phyloP scores from a whole-genome alignment of 1,284 basidiomycete genomes.

The Fomitopsis betulina region DNA sequence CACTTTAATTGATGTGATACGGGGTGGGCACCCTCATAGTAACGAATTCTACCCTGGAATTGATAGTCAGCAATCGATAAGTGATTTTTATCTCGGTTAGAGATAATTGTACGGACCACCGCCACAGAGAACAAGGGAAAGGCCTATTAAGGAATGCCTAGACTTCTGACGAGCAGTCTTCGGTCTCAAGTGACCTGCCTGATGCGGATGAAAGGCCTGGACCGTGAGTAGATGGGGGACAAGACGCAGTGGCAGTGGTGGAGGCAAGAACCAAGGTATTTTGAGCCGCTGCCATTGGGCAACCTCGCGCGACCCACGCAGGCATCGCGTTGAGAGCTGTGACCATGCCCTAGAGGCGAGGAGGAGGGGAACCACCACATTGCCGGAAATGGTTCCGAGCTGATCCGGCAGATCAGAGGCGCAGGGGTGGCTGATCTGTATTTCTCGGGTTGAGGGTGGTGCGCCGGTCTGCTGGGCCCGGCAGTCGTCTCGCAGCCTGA shows the following conservation, averaged over 20 bases:
- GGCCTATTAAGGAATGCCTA: neutral
- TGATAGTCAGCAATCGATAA: neutral
- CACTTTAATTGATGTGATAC: neutral
- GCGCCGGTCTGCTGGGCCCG: neutral
- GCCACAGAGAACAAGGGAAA: neutral
- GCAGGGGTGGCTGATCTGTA: neutral
- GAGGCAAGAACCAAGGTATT: neutral
- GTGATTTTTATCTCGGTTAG: neutral
- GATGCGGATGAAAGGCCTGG: neutral
- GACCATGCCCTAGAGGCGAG: neutral
- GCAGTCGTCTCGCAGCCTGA: neutral
- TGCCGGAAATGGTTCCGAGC: neutral
- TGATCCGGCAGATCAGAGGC: neutral
- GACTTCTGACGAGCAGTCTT: neutral
- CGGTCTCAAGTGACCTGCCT: neutral
- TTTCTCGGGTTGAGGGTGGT: neutral
- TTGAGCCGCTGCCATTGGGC: neutral
- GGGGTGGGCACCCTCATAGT: neutral
- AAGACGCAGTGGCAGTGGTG: neutral
- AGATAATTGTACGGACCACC: neutral
- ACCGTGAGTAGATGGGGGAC: neutral
- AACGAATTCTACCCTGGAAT: neutral
- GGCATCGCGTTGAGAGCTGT: neutral
- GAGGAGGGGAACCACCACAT: neutral
- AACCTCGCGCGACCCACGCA: neutral